Evolutionary conservation across 768 basidiomycete species (phyloP).

Genomic region (Pleurotus djamor): DNA sequence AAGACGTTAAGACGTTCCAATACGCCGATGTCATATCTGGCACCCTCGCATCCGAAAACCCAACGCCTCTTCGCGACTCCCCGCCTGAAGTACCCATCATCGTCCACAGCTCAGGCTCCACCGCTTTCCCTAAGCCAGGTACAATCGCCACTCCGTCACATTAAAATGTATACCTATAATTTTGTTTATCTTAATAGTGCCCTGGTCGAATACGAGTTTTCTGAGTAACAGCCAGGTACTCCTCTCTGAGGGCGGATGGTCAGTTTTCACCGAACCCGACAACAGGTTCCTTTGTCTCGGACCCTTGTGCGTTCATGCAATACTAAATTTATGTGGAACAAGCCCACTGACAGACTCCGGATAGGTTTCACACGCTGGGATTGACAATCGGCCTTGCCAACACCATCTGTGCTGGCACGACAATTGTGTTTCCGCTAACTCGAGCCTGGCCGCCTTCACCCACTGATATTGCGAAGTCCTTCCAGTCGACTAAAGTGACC

Average conservation of each 20-base stretch:
- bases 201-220: constrained; percentile 8
- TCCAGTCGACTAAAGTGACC: not conserved
- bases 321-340: not conserved
- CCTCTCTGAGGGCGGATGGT: constrained; percentile 11
- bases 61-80: constrained; percentile 1
- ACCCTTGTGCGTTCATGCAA: constrained; percentile 8
- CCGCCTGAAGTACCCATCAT: constrained; percentile 9
- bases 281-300: constrained; percentile 13
- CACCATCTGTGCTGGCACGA: constrained; percentile 10
- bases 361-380: constrained; percentile 12
- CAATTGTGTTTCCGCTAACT: constrained; percentile 11
- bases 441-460: constrained; percentile 14
- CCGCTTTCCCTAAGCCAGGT: constrained; percentile 13
- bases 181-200: constrained; percentile 3
- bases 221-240: constrained; percentile 11
- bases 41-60: not conserved
- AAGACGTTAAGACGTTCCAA: not conserved
- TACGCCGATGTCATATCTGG: not conserved
- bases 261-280: constrained; percentile 10
- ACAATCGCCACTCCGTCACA: not conserved
- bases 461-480: constrained; percentile 10
- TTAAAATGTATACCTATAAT: not conserved
- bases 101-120: constrained; percentile 13
- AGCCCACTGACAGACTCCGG: not conserved
- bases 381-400: constrained; percentile 9